Evolutionary conservation across 768 basidiomycete species (phyloP).

Genomic region (Rhodosporidiobolus odoratus): DNA sequence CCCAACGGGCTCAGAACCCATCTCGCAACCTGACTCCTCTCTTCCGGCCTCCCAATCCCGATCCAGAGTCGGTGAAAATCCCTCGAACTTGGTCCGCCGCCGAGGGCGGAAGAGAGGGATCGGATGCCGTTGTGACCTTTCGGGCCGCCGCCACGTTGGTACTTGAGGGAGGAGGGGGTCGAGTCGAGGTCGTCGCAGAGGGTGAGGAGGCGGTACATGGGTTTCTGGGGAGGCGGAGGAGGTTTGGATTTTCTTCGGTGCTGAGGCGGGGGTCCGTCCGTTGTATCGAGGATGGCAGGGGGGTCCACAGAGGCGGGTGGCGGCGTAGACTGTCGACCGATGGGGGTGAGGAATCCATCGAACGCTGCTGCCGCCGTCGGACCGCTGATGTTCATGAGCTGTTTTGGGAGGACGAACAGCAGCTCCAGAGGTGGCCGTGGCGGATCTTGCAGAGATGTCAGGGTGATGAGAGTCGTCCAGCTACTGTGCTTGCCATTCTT

Average conservation of each 20-base stretch:
- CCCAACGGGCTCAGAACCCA: slow-evolving; percentile 25
- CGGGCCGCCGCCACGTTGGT: slow-evolving; percentile 26
- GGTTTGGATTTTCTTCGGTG: background rate
- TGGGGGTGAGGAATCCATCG: background rate
- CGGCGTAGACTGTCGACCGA: background rate
- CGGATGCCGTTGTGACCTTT: slow-evolving; percentile 37
- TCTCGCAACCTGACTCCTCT: slow-evolving; percentile 10
- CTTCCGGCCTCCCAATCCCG: slow-evolving; percentile 29
- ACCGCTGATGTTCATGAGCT: slow-evolving; percentile 33
- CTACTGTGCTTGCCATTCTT: background rate
- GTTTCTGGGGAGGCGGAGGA: background rate
- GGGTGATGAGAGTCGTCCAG: slow-evolving; percentile 12
- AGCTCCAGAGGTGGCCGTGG: slow-evolving; percentile 3
- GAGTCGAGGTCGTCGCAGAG: slow-evolving; percentile 34
- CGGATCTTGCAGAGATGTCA: background rate
- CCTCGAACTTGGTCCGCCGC: background rate
- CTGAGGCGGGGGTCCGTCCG: background rate
- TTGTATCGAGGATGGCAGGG: background rate
- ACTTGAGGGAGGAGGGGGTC: background rate
- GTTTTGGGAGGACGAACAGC: slow-evolving; percentile 21
- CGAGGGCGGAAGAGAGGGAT: slow-evolving; percentile 7
- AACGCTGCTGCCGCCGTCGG: background rate
- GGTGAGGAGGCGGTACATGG: slow-evolving; percentile 24
- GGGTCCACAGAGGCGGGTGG: background rate
- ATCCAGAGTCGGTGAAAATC: slow-evolving; percentile 31